phyloP scores from a whole-genome alignment of 2,329 filamentous ascomycete species.

The Fusarium oligoseptatum region DNA sequence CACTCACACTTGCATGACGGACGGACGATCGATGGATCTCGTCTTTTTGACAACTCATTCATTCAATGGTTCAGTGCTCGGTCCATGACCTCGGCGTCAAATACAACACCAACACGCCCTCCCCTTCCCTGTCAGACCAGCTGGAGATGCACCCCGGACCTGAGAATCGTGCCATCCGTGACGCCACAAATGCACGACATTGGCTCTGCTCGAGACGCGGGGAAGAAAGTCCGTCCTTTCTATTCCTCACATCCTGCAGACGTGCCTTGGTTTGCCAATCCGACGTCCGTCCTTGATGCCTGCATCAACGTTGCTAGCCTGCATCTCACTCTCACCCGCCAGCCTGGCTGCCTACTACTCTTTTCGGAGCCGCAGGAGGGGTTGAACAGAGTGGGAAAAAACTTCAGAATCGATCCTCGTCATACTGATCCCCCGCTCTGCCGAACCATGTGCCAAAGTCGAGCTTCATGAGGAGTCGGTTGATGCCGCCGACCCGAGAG shows the following conservation, averaged over 20 bases:
- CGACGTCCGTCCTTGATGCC: conserved; percentile 1
- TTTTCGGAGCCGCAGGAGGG: background rate
- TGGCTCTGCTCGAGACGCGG: background rate
- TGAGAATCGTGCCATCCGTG: conserved; percentile 46
- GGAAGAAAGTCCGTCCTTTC: conserved; percentile 21
- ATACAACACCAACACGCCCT: conserved; percentile 15
- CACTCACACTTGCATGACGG: conserved; percentile 7
- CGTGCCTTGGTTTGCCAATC: conserved; percentile 32
- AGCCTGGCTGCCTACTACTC: background rate
- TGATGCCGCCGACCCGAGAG: conserved; percentile 81
- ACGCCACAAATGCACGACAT: conserved; percentile 41
- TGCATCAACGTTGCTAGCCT: background rate
- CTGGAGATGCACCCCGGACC: conserved; percentile 35
- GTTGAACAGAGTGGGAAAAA: background rate
- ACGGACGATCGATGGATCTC: conserved; percentile 1
- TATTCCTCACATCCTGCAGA: conserved; percentile 19
- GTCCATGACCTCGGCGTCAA: conserved; percentile 9
- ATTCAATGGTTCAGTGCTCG: conserved; percentile 29
- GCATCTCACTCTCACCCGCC: background rate
- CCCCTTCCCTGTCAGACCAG: conserved; percentile 31
- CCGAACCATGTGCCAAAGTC: conserved; percentile 76
- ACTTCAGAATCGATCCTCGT: conserved; percentile 23
- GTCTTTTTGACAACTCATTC: conserved; percentile 22
- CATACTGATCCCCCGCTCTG: conserved; percentile 44
- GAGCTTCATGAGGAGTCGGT: conserved; percentile 90